Base-by-base conservation (phyloP, 139 green algal species). In the Zygnema circumcarinatum region DNA sequence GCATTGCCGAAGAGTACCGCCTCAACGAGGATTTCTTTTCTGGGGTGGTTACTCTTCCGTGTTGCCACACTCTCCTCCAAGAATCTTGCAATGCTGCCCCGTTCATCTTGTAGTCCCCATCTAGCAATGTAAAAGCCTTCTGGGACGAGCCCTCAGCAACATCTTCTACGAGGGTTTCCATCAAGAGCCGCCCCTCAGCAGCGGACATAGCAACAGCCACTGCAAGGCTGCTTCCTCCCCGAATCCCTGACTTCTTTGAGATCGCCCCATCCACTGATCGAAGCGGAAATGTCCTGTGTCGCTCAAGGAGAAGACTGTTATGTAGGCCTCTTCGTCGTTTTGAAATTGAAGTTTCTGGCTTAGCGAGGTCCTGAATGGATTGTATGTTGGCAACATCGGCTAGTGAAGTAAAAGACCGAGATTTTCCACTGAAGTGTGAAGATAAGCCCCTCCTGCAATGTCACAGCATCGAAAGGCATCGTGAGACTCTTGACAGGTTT, bases 321-420 rank as follows among this genome's bases (percentile, higher is more conserved):
- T 62, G 47, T 25, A 62, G 47, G 47, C 7, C 16, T 62, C 47
- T 84, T 52, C 76, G 76, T 38, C 56, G 54, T 11, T 84, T 84
- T 40, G 76, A 3, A 42, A 68, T 68, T 52, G 76, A 16, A 42
- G 73, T 84, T 38, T 81, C 76, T 25, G 83, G 83, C 41, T 88
- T 88, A n/a, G 83, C 83, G 2, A 88, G 83, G 25, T 88, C 74
- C n/a, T 88, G 36, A 39, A 88, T 88, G 74, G 83, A 74, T 47
- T 62, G 36, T 38, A 39, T 83, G n/a, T 25, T 33, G 1, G 74
- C 76, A 41, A 88, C 83, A n/a, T 88, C 83, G 2, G 83, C 83
- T 2, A 88, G 83, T 25, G 74, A 87, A 3, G 73, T 78, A 52
- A 88, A 88, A 2, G 83, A 88, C 47, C 83, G 83, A 42, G 83